Evolutionary conservation across 805 yeast species (phyloP).

Genomic region (Huiozyma naganishii): DNA sequence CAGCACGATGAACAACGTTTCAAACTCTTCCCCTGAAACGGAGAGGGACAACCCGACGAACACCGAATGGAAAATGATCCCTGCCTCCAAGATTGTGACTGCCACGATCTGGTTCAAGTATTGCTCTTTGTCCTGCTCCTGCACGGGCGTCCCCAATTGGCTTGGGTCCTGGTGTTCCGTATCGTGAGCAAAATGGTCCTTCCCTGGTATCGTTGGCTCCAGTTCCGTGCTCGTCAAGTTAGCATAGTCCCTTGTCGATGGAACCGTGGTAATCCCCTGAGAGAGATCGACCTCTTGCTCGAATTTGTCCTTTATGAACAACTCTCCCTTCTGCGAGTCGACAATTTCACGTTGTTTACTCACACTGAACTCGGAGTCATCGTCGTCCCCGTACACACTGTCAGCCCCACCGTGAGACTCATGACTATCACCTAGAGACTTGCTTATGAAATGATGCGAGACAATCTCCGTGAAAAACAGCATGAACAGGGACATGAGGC

Average conservation of each 20-base stretch:
- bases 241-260: neutral
- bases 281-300: neutral
- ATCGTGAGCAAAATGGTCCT: conserved; percentile 5
- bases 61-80: conserved; percentile 73
- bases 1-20: conserved; percentile 55
- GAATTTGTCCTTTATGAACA: neutral
- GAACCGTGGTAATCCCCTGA: neutral
- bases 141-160: conserved; percentile 7
- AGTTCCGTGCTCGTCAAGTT: neutral
- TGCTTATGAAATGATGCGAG: conserved; percentile 34
- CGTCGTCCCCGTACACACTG: neutral
- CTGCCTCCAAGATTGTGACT: conserved; percentile 60
- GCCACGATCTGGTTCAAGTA: conserved; percentile 47
- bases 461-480: conserved; percentile 41
- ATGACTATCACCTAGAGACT: conserved; percentile 15
- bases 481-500: conserved; percentile 35
- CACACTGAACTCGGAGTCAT: neutral
- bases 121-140: conserved; percentile 28
- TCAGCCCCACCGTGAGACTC: neutral
- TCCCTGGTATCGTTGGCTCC: conserved; percentile 2
- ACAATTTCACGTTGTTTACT: neutral
- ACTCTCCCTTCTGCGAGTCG: neutral
- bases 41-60: conserved; percentile 73
- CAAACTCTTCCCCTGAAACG: conserved; percentile 68
- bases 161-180: conserved; percentile 7